Conservation (phyloP, 75 land plant genomes). For the Picea glauca region DNA sequence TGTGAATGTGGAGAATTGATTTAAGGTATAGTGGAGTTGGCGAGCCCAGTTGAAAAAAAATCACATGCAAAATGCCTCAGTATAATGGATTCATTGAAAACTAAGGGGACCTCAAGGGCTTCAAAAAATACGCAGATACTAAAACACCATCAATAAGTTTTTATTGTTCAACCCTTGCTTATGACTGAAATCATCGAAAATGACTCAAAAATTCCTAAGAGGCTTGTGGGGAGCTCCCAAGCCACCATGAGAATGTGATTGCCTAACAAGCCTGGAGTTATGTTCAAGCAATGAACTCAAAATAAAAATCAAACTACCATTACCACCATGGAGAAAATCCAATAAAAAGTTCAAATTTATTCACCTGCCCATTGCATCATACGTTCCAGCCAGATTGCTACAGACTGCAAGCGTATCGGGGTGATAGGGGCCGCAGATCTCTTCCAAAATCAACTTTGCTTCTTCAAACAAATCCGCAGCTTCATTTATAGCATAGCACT, state of each 20-base stretch:
- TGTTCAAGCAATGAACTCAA: not conserved
- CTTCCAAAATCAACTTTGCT: slow-evolving; percentile 57
- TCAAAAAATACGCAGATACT: too few relatives aligned
- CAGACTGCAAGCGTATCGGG: slow-evolving; percentile 76
- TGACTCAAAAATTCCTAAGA: not conserved
- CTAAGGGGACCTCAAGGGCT: too few relatives aligned
- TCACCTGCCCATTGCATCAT: slow-evolving; percentile 23
- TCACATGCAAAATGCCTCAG: too few relatives aligned
- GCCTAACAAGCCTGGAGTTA: not conserved
- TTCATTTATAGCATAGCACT: slow-evolving; percentile 63
- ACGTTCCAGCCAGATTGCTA: slow-evolving; percentile 84
- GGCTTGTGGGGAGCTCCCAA: not conserved
- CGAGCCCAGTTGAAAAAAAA: too few relatives aligned
- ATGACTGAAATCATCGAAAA: not conserved
- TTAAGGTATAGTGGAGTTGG: too few relatives aligned
- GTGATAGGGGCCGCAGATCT: slow-evolving; percentile 67
- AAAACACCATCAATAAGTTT: too few relatives aligned
- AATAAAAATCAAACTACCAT: not conserved
- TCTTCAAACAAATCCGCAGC: slow-evolving; percentile 78
- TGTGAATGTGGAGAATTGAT: too few relatives aligned
- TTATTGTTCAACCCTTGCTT: not conserved
- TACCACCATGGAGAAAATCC: too few relatives aligned
- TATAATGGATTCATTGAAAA: too few relatives aligned
- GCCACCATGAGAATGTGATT: not conserved
- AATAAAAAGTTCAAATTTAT: not conserved